Base-by-base conservation (phyloP, 2,329 filamentous ascomycete species). In the Ophiosphaerella narmari region DNA sequence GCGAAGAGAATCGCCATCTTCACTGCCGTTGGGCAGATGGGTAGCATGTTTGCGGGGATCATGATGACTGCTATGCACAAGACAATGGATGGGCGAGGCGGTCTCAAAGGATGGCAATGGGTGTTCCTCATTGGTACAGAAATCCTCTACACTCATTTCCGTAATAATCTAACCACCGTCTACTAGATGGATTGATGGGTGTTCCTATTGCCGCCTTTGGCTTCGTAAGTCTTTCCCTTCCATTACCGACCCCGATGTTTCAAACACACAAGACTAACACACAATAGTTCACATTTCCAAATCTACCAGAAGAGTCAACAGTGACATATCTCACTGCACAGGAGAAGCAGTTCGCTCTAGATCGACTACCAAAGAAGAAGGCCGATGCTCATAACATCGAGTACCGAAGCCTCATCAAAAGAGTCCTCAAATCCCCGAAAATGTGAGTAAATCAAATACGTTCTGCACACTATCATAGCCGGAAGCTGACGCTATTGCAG, bases 21-120 rank as follows among this genome's bases (percentile, higher is more conserved):
- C 29, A 65, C 60, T 21, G 60, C 59, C 2, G 39, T 59, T 18
- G 63, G 62, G 7, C 60, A 63, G 24, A 44, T 52, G 0, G 63
- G 63, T 6, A 66, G 57, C 23, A 66, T 66, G 63, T 65, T 64
- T 46, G 60, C 63, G 2, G 63, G 63, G 13, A 39, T 59, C 6
- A 65, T 66, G 63, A 65, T 63, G 63, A 60, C 60, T 23, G 61
- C 63, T 5, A 63, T 65, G 48, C 50, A 62, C 35, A 50, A 65
- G 39, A 58, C 52, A 4, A 63, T 65, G 57, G 39, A 65, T 12
- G 61, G 60, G 2, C 43, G 31, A 16, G 45, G 31, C n/a, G 56
- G 55, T 0, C 40, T 66, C 16, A 54, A 51, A 4, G 63, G 61
- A 5, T 66, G 63, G 63, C 62, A 63, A 40, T 66, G 63, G 61